Base-by-base conservation (phyloP, 2,329 filamentous ascomycete genomes). In the Knufia petricola region DNA sequence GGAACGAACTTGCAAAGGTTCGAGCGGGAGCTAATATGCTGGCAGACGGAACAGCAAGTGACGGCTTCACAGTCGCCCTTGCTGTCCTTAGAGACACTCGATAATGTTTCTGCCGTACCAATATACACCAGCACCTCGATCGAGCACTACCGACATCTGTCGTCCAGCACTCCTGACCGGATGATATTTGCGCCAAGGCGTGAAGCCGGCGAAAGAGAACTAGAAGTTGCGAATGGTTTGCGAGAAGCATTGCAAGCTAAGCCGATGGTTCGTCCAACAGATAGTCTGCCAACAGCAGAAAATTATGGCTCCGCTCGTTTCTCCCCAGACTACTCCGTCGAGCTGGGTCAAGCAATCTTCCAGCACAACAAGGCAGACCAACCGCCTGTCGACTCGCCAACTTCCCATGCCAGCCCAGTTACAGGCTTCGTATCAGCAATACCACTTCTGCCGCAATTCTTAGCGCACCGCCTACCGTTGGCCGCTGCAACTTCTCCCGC, bases 401-500 rank as follows among this genome's bases (percentile, higher is more conserved):
- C 7, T 17, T 6, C 6, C 4, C 6, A 6, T 36, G 8, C 21
- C 3, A 28, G 20, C 13, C 8, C 19, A 26, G n/a, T 6, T 4
- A 26, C 39, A 42, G 39, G 20, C 28, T 42, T 42, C 39, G n/a
- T 13, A 13, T n/a, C 3, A 13, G 4, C 10, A 15, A 15, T 28
- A 42, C 39, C 39, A 26, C 21, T 42, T 15, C 21, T 42, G n/a
- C 39, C 39, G 21, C 39, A 42, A n/a, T 42, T 42, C 28, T 21
- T 42, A 13, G 39, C 19, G 3, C 39, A 28, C 10, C 21, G 8
- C 9, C 8, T 21, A 13, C 4, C 21, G 6, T 28, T 20, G 3
- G n/a, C 19, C 12, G 28, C n/a, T 8, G 9, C 21, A 13, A 24
- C 21, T n/a, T 15, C 20, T 7, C 24, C 6, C 24, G 20, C 21